These are phyloP conservation scores for Phytophthora pistaciae DNA, from an alignment of 352 stramenopile species.

Conservation along the genomic window DNA sequence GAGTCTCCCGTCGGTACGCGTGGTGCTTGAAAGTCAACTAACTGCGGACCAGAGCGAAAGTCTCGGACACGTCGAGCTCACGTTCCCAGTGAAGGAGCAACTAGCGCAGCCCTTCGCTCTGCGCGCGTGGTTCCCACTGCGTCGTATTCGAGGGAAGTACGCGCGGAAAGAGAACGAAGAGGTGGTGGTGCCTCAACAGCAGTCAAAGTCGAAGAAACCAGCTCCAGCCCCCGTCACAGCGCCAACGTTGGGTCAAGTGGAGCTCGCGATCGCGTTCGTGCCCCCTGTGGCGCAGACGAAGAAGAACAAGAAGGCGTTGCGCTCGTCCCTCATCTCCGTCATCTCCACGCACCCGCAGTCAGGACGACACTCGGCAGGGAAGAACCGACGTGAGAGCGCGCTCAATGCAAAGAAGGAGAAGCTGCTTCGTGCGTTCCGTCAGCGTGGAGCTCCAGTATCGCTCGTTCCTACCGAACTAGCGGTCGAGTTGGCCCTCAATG, in stretches of 20 bases:
- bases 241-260: slow-evolving; percentile 54
- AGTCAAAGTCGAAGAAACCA: slow-evolving; percentile 25
- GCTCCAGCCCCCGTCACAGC: neutral
- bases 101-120: slow-evolving; percentile 42
- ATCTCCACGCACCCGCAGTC: slow-evolving; percentile 45
- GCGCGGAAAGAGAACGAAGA: slow-evolving; percentile 29
- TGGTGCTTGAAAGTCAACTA: slow-evolving; percentile 76
- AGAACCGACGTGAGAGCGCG: slow-evolving; percentile 18
- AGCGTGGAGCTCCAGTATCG: slow-evolving; percentile 34
- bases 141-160: slow-evolving; percentile 38
- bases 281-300: slow-evolving; percentile 29
- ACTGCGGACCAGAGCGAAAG: slow-evolving; percentile 74
- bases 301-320: slow-evolving; percentile 40
- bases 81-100: slow-evolving; percentile 38
- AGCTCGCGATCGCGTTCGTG: slow-evolving; percentile 58
- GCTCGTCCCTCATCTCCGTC: slow-evolving; percentile 59
- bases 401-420: slow-evolving; percentile 51
- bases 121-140: slow-evolving; percentile 65
- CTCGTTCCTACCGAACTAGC: slow-evolving; percentile 59
- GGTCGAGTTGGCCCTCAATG: slow-evolving; percentile 69
- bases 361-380: neutral
- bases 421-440: slow-evolving; percentile 57
- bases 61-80: slow-evolving; percentile 61
- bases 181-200: neutral
- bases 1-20: slow-evolving; percentile 30